Conservation (phyloP, 2,329 filamentous ascomycete species). For the Fusarium sulawesiense region DNA sequence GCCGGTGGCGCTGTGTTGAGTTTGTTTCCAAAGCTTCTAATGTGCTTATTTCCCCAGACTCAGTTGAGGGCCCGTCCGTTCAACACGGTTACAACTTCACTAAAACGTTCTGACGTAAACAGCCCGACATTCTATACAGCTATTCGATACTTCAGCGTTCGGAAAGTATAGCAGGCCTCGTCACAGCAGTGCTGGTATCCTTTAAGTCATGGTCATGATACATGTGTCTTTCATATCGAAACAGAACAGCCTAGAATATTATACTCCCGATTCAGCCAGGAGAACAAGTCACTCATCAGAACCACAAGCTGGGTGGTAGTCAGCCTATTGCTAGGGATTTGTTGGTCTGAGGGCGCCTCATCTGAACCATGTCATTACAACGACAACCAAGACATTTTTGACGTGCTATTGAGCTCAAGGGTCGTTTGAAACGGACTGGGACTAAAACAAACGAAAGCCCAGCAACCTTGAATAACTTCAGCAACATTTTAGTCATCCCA, state of each 20-base stretch:
- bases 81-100: slow-evolving; percentile 6
- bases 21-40: slow-evolving; percentile 19
- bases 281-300: slow-evolving; percentile 3
- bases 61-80: background rate
- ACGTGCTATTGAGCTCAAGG: slow-evolving; percentile 21
- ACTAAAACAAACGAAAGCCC: slow-evolving; percentile 29
- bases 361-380: slow-evolving; percentile 16
- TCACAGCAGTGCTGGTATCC: background rate
- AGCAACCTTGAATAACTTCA: slow-evolving; percentile 12
- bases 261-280: slow-evolving; percentile 4
- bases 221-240: background rate
- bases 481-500: slow-evolving; percentile 14
- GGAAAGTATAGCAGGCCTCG: background rate
- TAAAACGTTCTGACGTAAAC: slow-evolving; percentile 17
- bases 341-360: background rate
- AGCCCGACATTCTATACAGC: background rate
- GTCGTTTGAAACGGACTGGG: slow-evolving; percentile 23
- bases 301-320: slow-evolving; percentile 12
- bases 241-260: background rate
- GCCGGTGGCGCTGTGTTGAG: slow-evolving; percentile 41
- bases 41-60: slow-evolving; percentile 36
- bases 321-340: slow-evolving; percentile 4
- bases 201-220: background rate
- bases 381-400: slow-evolving; percentile 14
- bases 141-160: background rate